Percentiles rank a stretch among this genome's conserved stretches.
phyloP scores from a whole-genome alignment of 2,329 filamentous ascomycete genomes.

The Dactylellina leptospora region DNA sequence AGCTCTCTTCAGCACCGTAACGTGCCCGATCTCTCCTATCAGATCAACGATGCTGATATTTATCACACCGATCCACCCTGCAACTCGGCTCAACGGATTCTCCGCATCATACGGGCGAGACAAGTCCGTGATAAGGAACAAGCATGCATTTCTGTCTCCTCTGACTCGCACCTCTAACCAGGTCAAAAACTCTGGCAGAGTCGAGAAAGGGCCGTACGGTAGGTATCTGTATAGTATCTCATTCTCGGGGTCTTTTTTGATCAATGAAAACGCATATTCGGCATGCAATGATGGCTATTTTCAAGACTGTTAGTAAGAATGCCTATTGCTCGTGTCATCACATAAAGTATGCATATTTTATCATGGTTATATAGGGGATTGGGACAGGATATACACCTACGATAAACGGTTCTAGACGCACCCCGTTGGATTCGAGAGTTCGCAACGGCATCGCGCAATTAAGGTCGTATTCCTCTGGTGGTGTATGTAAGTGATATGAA shows the following conservation, averaged over 20 bases:
- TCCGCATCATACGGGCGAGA: conserved; percentile 30
- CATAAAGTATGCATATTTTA: background rate
- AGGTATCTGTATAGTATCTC: conserved; percentile 38
- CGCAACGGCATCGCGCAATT: conserved; percentile 42
- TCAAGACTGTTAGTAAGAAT: background rate
- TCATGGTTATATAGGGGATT: background rate
- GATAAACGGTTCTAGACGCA: conserved; percentile 47
- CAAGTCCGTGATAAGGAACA: conserved; percentile 49
- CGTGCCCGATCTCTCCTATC: conserved; percentile 42
- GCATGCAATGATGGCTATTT: conserved; percentile 44
- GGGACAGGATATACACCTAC: conserved; percentile 8
- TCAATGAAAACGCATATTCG: conserved; percentile 36
- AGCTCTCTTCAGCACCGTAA: conserved; percentile 43
- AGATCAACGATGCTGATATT: conserved; percentile 45
- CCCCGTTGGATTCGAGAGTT: conserved; percentile 38
- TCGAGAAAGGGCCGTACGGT: conserved; percentile 39
- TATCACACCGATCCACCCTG: conserved; percentile 45
- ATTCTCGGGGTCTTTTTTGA: conserved; percentile 8
- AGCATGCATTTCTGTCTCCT: conserved; percentile 24
- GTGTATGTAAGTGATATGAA: conserved; percentile 36
- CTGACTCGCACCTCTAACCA: conserved; percentile 39
- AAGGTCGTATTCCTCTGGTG: conserved; percentile 40
- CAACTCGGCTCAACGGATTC: conserved; percentile 28
- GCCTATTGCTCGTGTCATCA: background rate
- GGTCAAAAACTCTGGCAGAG: conserved; percentile 38